Conservation (phyloP, 148 eudicot species). For the Vaccinium macrocarpon region DNA sequence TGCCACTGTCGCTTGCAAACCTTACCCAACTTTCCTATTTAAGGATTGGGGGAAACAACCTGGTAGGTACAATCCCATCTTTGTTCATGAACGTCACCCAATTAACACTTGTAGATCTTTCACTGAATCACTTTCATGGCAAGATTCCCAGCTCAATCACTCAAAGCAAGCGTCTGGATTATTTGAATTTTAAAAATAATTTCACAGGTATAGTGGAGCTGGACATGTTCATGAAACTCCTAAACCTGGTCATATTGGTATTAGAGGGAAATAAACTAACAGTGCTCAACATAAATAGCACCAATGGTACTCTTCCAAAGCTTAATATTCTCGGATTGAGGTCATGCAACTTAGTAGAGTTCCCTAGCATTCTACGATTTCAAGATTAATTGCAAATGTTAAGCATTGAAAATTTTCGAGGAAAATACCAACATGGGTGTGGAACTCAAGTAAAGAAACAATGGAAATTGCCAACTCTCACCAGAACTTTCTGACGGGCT, state of each 20-base stretch:
- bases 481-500: slow-evolving; percentile 17
- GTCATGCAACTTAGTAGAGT: slow-evolving; percentile 23
- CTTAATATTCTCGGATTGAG: neutral
- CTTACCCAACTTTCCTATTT: slow-evolving; percentile 8
- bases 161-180: neutral
- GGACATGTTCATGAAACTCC: too few species aligned
- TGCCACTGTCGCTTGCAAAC: slow-evolving; percentile 23
- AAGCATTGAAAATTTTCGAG: neutral
- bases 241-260: too few species aligned
- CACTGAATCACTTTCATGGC: slow-evolving; percentile 19
- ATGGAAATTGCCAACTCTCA: neutral
- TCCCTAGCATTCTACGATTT: slow-evolving; percentile 18
- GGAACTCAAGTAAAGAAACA: slow-evolving; percentile 19
- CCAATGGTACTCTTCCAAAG: slow-evolving; percentile 1
- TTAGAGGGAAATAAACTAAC: too few species aligned
- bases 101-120: neutral
- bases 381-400: neutral
- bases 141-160: neutral
- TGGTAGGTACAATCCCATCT: slow-evolving; percentile 21
- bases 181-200: neutral
- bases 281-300: too few species aligned
- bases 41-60: neutral
- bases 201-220: too few species aligned
- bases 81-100: slow-evolving; percentile 15
- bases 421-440: slow-evolving; percentile 24